Conservation (phyloP, 2,329 filamentous ascomycete species). For the Aspergillus versicolor region DNA sequence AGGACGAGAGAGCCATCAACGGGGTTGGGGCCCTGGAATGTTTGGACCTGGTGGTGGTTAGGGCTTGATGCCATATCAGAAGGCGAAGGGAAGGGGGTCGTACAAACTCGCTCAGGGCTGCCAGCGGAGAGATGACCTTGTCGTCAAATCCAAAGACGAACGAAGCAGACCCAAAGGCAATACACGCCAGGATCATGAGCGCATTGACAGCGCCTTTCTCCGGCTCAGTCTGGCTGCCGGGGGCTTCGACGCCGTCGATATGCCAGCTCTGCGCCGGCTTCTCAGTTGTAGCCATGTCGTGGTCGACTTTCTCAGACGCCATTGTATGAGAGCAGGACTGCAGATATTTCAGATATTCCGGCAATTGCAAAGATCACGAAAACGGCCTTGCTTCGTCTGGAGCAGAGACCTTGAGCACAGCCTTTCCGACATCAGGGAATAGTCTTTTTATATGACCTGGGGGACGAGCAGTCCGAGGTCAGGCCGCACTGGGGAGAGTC, state of each 20-base stretch:
- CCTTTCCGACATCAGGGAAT: too few relatives aligned
- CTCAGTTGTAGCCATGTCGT: neutral
- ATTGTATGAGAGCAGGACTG: neutral
- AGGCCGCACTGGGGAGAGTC: too few relatives aligned
- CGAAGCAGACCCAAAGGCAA: conserved; percentile 30
- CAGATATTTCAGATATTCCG: too few relatives aligned
- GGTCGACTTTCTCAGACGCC: neutral
- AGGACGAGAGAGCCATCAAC: conserved; percentile 23
- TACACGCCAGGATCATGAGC: conserved; percentile 27
- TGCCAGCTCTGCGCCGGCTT: conserved; percentile 10
- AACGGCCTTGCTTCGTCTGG: too few relatives aligned
- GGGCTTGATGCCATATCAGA: neutral
- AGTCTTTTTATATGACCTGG: too few relatives aligned
- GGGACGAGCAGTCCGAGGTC: too few relatives aligned
- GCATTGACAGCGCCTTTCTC: conserved; percentile 24
- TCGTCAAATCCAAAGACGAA: conserved; percentile 36
- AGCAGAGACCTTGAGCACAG: too few relatives aligned
- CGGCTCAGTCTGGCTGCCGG: neutral
- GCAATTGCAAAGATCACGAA: too few relatives aligned
- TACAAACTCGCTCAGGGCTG: conserved; percentile 29
- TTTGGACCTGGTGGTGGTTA: conserved; percentile 22
- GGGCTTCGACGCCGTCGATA: conserved; percentile 13
- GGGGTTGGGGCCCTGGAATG: conserved; percentile 31
- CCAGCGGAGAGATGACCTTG: conserved; percentile 33
- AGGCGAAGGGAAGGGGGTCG: conserved; percentile 6